Evolutionary conservation across 441 rosid species (phyloP).

Genomic region (Adansonia gregorii): DNA sequence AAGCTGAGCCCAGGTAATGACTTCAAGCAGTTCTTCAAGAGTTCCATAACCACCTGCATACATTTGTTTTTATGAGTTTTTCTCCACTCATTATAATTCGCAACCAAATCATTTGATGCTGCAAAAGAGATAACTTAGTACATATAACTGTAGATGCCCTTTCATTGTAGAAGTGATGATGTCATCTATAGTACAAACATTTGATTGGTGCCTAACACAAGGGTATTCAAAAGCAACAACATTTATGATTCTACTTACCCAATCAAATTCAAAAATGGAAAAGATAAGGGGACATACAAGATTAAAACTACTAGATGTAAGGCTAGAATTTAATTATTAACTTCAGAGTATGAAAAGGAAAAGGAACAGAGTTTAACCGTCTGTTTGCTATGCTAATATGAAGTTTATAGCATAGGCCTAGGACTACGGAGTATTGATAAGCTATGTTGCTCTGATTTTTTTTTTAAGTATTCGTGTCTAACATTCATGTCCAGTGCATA

Average conservation of each 20-base stretch:
- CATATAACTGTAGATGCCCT: neutral
- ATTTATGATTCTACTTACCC: slow-evolving; percentile 4
- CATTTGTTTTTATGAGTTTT: slow-evolving; percentile 8
- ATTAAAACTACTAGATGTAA: neutral
- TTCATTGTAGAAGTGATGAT: slow-evolving; percentile 25
- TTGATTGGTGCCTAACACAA: slow-evolving; percentile 12
- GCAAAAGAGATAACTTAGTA: neutral
- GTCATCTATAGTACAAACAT: slow-evolving; percentile 17
- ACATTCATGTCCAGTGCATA: too few relatives aligned
- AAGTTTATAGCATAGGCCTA: neutral
- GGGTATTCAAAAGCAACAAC: neutral
- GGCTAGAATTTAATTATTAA: slow-evolving; percentile 18
- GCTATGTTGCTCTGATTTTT: neutral
- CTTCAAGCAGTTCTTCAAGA: slow-evolving; percentile 78
- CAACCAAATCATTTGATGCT: neutral
- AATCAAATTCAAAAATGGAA: neutral
- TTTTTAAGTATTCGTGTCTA: too few relatives aligned
- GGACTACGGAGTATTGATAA: slow-evolving; percentile 8
- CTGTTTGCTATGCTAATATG: slow-evolving; percentile 16
- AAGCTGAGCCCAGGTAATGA: slow-evolving; percentile 85
- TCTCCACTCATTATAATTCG: slow-evolving; percentile 1
- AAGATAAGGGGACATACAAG: neutral
- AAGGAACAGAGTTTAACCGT: slow-evolving; percentile 5
- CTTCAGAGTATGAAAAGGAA: slow-evolving; percentile 18
- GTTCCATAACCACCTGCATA: slow-evolving; percentile 81